phyloP scores from a whole-genome alignment of 495 filamentous ascomycete genomes.

The Evansstolkia leycettana region DNA sequence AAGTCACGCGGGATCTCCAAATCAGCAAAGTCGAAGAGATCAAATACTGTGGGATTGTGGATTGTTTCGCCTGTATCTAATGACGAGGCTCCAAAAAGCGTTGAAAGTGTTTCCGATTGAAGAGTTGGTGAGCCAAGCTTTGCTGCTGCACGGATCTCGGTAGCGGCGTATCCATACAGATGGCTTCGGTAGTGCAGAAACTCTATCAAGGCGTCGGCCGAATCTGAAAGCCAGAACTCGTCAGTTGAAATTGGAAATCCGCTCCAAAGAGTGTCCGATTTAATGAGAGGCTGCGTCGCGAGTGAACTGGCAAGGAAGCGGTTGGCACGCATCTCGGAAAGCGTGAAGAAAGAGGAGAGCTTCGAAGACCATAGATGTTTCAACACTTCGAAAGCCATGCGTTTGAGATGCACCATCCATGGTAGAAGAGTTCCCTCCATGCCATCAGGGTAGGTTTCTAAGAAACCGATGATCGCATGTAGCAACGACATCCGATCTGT shows the following conservation, averaged over 20 bases:
- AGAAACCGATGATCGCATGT: constrained; percentile 59
- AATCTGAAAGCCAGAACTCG: constrained; percentile 52
- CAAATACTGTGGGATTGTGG: constrained; percentile 65
- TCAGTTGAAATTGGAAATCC: constrained; percentile 37
- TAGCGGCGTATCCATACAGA: constrained; percentile 68
- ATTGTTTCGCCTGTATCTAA: constrained; percentile 48
- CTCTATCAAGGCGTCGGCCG: constrained; percentile 52
- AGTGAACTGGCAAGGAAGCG: constrained; percentile 65
- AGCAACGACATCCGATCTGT: constrained; percentile 60
- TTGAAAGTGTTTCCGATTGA: constrained; percentile 64
- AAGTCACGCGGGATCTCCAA: constrained; percentile 44
- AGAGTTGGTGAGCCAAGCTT: constrained; percentile 58
- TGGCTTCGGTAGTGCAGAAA: constrained; percentile 64
- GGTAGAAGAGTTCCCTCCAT: constrained; percentile 48
- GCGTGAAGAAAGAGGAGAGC: constrained; percentile 59
- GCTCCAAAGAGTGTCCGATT: constrained; percentile 57
- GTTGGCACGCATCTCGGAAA: constrained; percentile 63
- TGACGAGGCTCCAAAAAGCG: constrained; percentile 62
- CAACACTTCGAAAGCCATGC: constrained; percentile 64
- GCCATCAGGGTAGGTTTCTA: constrained; percentile 48
- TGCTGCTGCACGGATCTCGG: constrained; percentile 69
- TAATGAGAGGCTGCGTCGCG: constrained; percentile 48
- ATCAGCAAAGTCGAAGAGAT: constrained; percentile 85
- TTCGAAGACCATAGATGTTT: constrained; percentile 73
- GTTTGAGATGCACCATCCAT: constrained; percentile 64